These are phyloP conservation scores for Avena eriantha DNA, from an alignment of 176 grass and related monocot genomes.

Conservation along the genomic window DNA sequence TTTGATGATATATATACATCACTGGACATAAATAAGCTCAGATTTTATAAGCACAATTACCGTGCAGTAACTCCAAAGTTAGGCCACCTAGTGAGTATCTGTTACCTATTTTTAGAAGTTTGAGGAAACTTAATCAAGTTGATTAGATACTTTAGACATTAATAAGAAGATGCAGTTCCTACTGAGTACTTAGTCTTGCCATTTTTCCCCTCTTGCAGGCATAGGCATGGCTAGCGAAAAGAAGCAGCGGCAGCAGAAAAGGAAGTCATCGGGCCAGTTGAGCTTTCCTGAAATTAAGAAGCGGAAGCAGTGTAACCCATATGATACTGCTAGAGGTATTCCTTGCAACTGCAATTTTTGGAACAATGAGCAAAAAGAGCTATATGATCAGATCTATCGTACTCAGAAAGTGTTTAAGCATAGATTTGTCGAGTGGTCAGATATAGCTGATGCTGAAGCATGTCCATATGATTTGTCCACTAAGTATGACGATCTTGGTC, in stretches of 20 bases:
- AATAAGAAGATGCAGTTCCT: neutral
- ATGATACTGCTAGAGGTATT: neutral
- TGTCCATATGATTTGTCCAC: neutral
- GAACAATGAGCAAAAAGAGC: neutral
- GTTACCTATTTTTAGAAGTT: neutral
- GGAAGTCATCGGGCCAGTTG: neutral
- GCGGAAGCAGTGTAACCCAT: conserved; percentile 1
- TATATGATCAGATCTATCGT: neutral
- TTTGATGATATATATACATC: neutral
- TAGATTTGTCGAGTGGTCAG: conserved; percentile 8
- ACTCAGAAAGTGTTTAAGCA: neutral
- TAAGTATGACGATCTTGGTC: neutral
- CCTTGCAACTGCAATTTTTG: neutral
- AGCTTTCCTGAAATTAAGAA: conserved; percentile 4
- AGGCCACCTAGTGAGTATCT: neutral
- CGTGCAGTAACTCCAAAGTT: neutral
- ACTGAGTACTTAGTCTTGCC: neutral
- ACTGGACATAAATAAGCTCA: neutral
- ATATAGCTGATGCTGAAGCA: neutral
- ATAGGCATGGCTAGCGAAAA: neutral
- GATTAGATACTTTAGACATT: neutral
- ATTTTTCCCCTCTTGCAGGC: neutral
- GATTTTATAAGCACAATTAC: neutral
- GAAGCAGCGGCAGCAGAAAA: neutral
- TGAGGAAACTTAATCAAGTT: neutral